Base-by-base conservation (phyloP, 2,329 filamentous ascomycete genomes). In the Geosmithia putterillii region DNA sequence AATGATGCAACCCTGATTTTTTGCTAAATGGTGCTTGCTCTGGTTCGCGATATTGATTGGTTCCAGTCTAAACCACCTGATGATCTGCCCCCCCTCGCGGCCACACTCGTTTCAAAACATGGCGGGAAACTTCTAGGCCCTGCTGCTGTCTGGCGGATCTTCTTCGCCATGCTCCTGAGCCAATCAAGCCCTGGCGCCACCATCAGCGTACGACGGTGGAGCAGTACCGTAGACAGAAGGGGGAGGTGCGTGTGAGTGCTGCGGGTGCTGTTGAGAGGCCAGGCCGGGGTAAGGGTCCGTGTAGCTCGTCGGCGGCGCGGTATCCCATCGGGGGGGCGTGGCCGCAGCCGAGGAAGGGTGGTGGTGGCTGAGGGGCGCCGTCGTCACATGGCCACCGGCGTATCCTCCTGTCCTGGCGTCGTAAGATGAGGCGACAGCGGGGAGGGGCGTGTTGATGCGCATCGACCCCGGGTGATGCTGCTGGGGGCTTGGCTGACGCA, bases 241-340 rank as follows among this genome's bases (percentile, higher is more conserved):
- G 15, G 40, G 28, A 12, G 28, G 28, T 25, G 41, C n/a, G 41
- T 57, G 55, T 3, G 53, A 49, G 12, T 52, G 37, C 23, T 59
- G 53, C 17, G 44, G 44, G 34, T 62, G 57, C 41, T 67, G 67
- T 43, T 66, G 66, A 25, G 62, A 48, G 25, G 57, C 52, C 42
- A 68, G 50, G 46, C 59, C 59, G 14, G 65, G 52, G 42, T 69
- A 69, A n/a, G 17, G n/a, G 34, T 50, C 53, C 42, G 66, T 64
- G 2, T 58, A 44, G 45, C 66, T 67, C 39, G 53, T 57, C 15
- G 60, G 53, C 4, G 66, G 56, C 40, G 64, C 46, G 23, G 62
- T 49, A 17, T 69, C 65, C 65, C 65, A 69, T 42, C 65, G 55
- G 17, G 62, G 57, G 18, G 60, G 57, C n/a, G 63, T 61, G 20